Percentiles rank a stretch among this genome's conserved stretches.
Conservation (phyloP, 2,329 filamentous ascomycete species). For the Penicillium sp. region DNA sequence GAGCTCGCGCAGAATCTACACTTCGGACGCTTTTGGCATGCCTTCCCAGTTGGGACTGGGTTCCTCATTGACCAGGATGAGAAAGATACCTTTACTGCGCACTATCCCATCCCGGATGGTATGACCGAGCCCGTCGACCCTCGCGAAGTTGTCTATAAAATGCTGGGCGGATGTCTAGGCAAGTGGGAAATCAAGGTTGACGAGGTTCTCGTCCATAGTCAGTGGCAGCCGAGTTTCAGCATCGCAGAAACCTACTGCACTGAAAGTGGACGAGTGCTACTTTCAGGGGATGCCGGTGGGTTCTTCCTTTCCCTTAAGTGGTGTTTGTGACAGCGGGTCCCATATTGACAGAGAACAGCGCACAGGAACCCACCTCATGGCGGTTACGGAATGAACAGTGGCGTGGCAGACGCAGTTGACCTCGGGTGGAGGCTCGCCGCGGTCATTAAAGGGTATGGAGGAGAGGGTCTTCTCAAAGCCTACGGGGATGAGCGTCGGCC, state of each 20-base stretch:
- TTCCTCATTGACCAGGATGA: conserved; percentile 38
- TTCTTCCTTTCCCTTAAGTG: background rate
- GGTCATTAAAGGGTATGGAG: conserved; percentile 32
- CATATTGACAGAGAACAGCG: conserved; percentile 23
- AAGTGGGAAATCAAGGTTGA: conserved; percentile 37
- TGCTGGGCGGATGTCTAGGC: conserved; percentile 25
- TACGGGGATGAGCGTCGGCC: conserved; percentile 38
- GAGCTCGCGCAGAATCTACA: conserved; percentile 30
- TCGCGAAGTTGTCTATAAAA: conserved; percentile 28
- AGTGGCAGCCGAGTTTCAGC: conserved; percentile 36
- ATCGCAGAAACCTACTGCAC: conserved; percentile 32
- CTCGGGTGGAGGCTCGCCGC: conserved; percentile 42
- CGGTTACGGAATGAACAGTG: conserved; percentile 46
- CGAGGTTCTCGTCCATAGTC: conserved; percentile 36
- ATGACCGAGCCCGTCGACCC: conserved; percentile 24
- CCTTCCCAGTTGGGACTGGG: conserved; percentile 30
- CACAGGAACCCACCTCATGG: conserved; percentile 41
- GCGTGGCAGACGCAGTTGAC: conserved; percentile 41
- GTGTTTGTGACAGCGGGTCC: background rate
- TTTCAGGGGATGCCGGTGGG: conserved; percentile 35
- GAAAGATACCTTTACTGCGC: conserved; percentile 39
- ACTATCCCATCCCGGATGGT: conserved; percentile 27
- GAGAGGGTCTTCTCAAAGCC: conserved; percentile 27
- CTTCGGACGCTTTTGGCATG: conserved; percentile 40
- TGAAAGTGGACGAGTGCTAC: conserved; percentile 28